Percentiles rank a stretch among this genome's conserved stretches.
These are phyloP conservation scores for Starmerella davenportii DNA, from an alignment of 805 yeast genomes.

Conservation along the genomic window DNA sequence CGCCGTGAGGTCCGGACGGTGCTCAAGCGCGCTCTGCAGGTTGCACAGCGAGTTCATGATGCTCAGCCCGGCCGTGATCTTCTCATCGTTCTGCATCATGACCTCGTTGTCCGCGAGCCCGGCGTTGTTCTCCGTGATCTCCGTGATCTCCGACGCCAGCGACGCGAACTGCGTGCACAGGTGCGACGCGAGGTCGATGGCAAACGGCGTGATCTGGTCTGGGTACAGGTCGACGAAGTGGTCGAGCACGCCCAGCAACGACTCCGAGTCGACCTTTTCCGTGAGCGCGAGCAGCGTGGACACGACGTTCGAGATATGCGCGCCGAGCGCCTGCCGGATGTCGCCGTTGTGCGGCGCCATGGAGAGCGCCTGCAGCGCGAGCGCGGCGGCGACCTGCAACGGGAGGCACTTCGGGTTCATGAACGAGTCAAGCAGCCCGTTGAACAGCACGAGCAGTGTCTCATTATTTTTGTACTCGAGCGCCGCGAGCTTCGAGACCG, in stretches of 20 bases:
- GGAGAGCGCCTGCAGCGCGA: constrained; percentile 68
- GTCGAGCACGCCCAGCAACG: constrained; percentile 80
- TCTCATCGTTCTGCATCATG: constrained; percentile 35
- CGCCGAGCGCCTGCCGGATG: constrained; percentile 35
- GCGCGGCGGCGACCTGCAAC: constrained; percentile 64
- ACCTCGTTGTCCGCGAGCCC: not conserved
- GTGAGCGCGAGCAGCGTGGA: constrained; percentile 57
- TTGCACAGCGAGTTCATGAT: constrained; percentile 68
- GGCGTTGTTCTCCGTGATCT: constrained; percentile 19
- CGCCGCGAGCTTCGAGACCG: constrained; percentile 41
- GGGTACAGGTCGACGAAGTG: constrained; percentile 82
- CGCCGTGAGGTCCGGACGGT: constrained; percentile 46
- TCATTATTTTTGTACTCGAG: constrained; percentile 43
- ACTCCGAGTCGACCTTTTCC: constrained; percentile 69
- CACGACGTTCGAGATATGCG: constrained; percentile 64
- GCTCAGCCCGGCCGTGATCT: constrained; percentile 67
- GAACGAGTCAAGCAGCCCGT: constrained; percentile 25
- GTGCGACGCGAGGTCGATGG: constrained; percentile 42
- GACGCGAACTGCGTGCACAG: constrained; percentile 53
- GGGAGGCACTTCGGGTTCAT: constrained; percentile 38
- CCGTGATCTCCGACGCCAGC: constrained; percentile 51
- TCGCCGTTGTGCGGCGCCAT: constrained; percentile 33
- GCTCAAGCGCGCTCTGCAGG: constrained; percentile 64
- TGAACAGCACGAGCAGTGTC: constrained; percentile 41
- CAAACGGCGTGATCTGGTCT: constrained; percentile 80